A percentile compares a stretch with the other conserved stretches of the same genome.
Evolutionary conservation across 495 filamentous ascomycete species (phyloP).

Genomic region (Amniculicola lignicola): DNA sequence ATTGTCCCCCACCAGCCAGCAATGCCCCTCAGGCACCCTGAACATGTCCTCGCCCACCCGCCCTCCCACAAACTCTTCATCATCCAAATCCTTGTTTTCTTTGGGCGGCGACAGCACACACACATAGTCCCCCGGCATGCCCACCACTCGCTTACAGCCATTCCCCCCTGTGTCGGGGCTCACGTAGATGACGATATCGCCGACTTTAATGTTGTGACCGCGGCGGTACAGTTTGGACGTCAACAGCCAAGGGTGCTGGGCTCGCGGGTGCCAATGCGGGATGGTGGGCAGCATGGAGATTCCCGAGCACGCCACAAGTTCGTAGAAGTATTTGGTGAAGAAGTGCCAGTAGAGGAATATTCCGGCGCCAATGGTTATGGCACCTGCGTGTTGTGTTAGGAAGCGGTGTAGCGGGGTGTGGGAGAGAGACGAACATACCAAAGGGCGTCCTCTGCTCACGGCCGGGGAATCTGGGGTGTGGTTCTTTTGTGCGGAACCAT

Average conservation of each 20-base stretch:
- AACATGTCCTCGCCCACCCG: constrained; percentile 29
- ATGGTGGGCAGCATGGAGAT: constrained; percentile 42
- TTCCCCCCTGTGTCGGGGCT: constrained; percentile 57
- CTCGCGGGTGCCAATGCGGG: neutral
- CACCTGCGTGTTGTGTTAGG: neutral
- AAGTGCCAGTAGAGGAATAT: constrained; percentile 29
- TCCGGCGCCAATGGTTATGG: constrained; percentile 6
- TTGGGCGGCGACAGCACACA: constrained; percentile 59
- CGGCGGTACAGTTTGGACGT: constrained; percentile 61
- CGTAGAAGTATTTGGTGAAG: constrained; percentile 32
- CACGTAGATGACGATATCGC: constrained; percentile 75
- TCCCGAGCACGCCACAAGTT: constrained; percentile 21
- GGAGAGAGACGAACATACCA: neutral
- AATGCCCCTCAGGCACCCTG: constrained; percentile 85
- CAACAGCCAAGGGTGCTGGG: constrained; percentile 25
- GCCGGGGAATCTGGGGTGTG: neutral
- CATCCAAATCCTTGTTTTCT: neutral
- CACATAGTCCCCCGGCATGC: constrained; percentile 89
- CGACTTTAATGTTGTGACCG: constrained; percentile 68
- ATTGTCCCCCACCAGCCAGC: constrained; percentile 87
- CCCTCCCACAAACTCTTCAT: constrained; percentile 70
- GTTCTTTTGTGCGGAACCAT: neutral
- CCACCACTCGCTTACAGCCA: constrained; percentile 78
- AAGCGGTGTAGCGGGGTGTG: neutral
- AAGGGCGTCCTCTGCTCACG: neutral